Evolutionary conservation across 1,139 yeast species (phyloP).

Genomic region (Yamadazyma mexicana): DNA sequence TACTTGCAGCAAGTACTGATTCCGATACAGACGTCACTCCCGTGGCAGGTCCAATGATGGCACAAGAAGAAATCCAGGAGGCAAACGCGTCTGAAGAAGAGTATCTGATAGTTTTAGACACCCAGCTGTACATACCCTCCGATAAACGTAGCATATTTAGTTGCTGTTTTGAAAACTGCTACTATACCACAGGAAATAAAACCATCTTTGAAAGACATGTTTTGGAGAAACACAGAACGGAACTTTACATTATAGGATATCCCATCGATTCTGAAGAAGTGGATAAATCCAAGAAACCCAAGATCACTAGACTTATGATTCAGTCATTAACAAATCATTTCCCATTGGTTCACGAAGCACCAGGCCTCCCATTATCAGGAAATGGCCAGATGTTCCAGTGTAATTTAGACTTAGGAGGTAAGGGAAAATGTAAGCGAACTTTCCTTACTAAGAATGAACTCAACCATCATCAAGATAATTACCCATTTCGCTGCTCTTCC

Average conservation of each 20-base stretch:
- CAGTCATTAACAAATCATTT: slow-evolving; percentile 21
- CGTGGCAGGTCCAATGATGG: background rate
- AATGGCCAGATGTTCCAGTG: slow-evolving; percentile 22
- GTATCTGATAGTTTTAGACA: slow-evolving; percentile 24
- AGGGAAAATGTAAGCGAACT: slow-evolving; percentile 15
- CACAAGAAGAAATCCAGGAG: background rate
- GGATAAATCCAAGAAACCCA: slow-evolving; percentile 1
- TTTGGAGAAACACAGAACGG: slow-evolving; percentile 24
- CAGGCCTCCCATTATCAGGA: slow-evolving; percentile 25
- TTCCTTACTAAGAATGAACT: slow-evolving; percentile 18
- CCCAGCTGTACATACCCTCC: slow-evolving; percentile 13
- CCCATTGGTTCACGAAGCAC: slow-evolving; percentile 27
- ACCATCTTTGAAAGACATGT: slow-evolving; percentile 32
- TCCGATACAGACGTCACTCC: no score
- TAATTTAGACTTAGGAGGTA: slow-evolving; percentile 8
- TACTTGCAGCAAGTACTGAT: no score
- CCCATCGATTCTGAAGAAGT: slow-evolving; percentile 23
- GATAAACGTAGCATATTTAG: slow-evolving; percentile 15
- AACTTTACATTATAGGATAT: slow-evolving; percentile 31
- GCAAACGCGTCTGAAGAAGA: slow-evolving; percentile 22
- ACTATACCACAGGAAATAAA: slow-evolving; percentile 34
- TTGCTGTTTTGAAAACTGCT: slow-evolving; percentile 34
- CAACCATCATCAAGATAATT: slow-evolving; percentile 20
- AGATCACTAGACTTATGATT: slow-evolving; percentile 10
- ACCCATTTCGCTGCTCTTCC: slow-evolving; percentile 24